Evolutionary conservation across 2,329 filamentous ascomycete species (phyloP), one percentile per base, ranked within the genome.

Genomic region (Endoconidiophora laricicola): DNA sequence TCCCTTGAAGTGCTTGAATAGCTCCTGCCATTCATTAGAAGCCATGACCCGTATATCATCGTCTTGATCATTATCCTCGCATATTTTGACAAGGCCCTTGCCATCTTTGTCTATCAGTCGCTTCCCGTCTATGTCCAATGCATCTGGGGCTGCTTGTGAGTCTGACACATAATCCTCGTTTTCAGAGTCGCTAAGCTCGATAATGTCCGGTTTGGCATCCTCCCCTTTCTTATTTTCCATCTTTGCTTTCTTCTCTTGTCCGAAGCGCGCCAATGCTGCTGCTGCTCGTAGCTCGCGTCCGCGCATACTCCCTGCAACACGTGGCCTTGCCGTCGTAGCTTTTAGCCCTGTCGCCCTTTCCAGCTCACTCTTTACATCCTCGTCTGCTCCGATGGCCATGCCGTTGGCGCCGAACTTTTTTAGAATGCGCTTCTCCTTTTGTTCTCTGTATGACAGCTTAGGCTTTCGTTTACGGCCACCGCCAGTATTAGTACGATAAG

Each of bases 381-480:
- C 78, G 54, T 88, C 83, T 3, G 78, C 79, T 0, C 85, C 85
- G 1, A 91, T 66, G 0, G 75, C 66, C 24, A 78, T 67, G 0
- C 85, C 85, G 41, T 81, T 78, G 24, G 69, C 71, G 3, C 85
- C 85, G 62, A 91, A 90, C 62, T 86, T 88, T 63, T 76, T 86
- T 56, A 77, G 64, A 43, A 86, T 86, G 48, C 79, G 72, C 55
- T 76, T 70, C 60, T 86, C 79, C 61, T 86, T 81, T 58, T 74
- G 72, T 64, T 90, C 83, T 43, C 80, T 78, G 62, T 86, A 86
- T 4, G 72, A 78, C 26, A 80, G 57, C 57, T 72, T 71, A 2
- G 60, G 66, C 58, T 72, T 73, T 49, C 73, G 68, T 60, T 76
- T 80, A 51, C 75, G 69, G 55, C 71, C 48, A 14, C 12, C 69